phyloP scores from a whole-genome alignment of 805 yeast genomes.

The Sugiyamaella boreocaroliniensis region DNA sequence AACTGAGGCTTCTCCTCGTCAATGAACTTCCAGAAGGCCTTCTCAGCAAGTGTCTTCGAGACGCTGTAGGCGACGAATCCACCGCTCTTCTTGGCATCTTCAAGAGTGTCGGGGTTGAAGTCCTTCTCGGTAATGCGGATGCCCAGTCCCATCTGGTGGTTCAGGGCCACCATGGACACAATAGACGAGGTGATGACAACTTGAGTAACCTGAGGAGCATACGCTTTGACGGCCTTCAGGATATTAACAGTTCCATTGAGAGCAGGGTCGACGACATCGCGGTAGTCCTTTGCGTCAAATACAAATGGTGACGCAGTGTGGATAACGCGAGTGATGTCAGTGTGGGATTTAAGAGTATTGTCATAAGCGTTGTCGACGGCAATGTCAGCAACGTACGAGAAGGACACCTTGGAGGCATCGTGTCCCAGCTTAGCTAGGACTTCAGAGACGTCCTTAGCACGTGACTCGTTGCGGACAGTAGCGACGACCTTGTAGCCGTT shows the following conservation, averaged over 20 bases:
- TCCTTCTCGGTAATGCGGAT: slow-evolving; percentile 22
- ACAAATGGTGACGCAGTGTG: slow-evolving; percentile 40
- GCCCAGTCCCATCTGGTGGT: slow-evolving; percentile 36
- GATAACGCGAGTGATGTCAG: slow-evolving; percentile 31
- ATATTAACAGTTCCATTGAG: slow-evolving; percentile 40
- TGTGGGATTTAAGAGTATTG: slow-evolving; percentile 36
- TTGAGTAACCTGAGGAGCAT: slow-evolving; percentile 34
- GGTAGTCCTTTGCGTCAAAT: slow-evolving; percentile 25
- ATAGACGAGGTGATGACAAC: slow-evolving; percentile 44
- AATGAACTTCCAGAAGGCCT: slow-evolving; percentile 50
- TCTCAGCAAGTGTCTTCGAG: slow-evolving; percentile 52
- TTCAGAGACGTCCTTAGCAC: slow-evolving; percentile 27
- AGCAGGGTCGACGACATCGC: slow-evolving; percentile 39
- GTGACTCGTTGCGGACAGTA: slow-evolving; percentile 38
- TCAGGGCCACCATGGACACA: slow-evolving; percentile 13
- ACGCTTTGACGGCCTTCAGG: slow-evolving; percentile 33
- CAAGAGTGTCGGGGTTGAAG: slow-evolving; percentile 34
- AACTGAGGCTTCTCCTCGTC: slow-evolving; percentile 26
- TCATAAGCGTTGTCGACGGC: slow-evolving; percentile 42
- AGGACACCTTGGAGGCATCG: background rate
- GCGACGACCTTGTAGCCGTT: slow-evolving; percentile 41
- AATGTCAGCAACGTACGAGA: slow-evolving; percentile 25
- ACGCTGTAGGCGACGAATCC: slow-evolving; percentile 24
- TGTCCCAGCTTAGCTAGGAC: slow-evolving; percentile 14
- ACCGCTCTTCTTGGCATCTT: slow-evolving; percentile 15